phyloP scores from a whole-genome alignment of 2,329 filamentous ascomycete genomes.

The Alternaria ventricosa region DNA sequence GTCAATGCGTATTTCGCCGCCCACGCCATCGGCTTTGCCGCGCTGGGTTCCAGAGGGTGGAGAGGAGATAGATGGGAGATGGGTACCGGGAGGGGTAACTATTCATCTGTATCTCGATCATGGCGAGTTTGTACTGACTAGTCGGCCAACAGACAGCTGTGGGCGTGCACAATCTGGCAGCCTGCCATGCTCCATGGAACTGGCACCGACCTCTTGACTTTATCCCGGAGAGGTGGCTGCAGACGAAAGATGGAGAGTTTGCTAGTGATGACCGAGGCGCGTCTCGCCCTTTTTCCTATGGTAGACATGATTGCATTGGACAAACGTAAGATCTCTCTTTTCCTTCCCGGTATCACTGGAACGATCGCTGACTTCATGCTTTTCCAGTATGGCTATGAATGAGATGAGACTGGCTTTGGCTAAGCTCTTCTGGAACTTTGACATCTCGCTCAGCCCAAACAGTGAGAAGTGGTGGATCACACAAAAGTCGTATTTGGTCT shows the following conservation, averaged over 20 bases:
- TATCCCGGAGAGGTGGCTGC: conserved; percentile 4
- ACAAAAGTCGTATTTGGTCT: conserved; percentile 2
- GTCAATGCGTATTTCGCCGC: conserved; percentile 1
- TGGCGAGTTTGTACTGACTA: not conserved
- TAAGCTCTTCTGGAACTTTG: conserved; percentile 3
- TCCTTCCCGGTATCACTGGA: not conserved
- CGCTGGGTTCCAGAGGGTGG: conserved; percentile 5
- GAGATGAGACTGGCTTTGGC: conserved; percentile 2
- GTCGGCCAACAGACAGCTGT: not conserved
- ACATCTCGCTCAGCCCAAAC: not conserved
- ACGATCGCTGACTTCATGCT: not conserved
- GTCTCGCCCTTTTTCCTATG: conserved; percentile 4
- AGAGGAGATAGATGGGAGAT: conserved; percentile 6
- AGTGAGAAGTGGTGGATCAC: conserved; percentile 1
- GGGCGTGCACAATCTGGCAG: conserved; percentile 3
- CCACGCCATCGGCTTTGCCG: conserved; percentile 2
- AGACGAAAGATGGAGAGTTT: conserved; percentile 5
- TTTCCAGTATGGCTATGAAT: conserved; percentile 1
- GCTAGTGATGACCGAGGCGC: conserved; percentile 1
- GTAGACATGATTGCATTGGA: conserved; percentile 5
- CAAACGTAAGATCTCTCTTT: not conserved
- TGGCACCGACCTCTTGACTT: conserved; percentile 5
- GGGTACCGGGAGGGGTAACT: conserved; percentile 4
- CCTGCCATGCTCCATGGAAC: conserved; percentile 4
- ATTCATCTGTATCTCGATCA: not conserved